Base-by-base conservation (phyloP, 306 rosid species). In the Gynostemma pentaphyllum region DNA sequence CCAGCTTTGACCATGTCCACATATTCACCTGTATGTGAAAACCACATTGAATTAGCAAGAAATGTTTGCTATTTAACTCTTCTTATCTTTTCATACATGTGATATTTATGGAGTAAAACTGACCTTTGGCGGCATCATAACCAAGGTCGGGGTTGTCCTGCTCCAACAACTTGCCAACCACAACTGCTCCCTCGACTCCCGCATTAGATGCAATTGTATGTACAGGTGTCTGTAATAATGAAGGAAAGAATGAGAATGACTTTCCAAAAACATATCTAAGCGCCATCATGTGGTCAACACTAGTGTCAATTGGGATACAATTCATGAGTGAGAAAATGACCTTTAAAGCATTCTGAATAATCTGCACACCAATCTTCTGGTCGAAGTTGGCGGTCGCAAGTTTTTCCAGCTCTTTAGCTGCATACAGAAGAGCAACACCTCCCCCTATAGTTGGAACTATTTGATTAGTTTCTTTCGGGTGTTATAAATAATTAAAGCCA, bases 51-150 rank as follows among this genome's bases (percentile, higher is more conserved):
- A 5, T 26, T 47, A 66, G 36, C 48, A 3, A 49, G 36, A 66
- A 36, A 66, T 41, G 50, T 39, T 14, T 12, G 21, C 48, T 28
- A 21, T 14, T 37, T 4, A 22, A 9, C 40, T 40, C 41, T 36
- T 61, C 37, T 27, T 14, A 4, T 41, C 37, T 57, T 21, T 5
- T 39, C 47, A 21, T 12, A 7, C 30, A 22, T 16, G 64, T 7
- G 37, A 59, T 22, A 39, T 60, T 36, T 13, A n/a, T n/a, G n/a
- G n/a, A n/a, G 6, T n/a, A 62, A 50, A 21, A 64, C 82, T 26
- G n/a, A 92, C 99, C 99, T 84, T 92, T 92, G 27, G 99, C 99
- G 16, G 99, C 99, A 66, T 92, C 99, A 27, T 92, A 92, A 14
- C 99, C 99, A 60, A 86, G 82, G 76, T 88, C 96, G 40, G 94